Base-by-base conservation (phyloP, 345 rosid species). In the Lepidium africanum region DNA sequence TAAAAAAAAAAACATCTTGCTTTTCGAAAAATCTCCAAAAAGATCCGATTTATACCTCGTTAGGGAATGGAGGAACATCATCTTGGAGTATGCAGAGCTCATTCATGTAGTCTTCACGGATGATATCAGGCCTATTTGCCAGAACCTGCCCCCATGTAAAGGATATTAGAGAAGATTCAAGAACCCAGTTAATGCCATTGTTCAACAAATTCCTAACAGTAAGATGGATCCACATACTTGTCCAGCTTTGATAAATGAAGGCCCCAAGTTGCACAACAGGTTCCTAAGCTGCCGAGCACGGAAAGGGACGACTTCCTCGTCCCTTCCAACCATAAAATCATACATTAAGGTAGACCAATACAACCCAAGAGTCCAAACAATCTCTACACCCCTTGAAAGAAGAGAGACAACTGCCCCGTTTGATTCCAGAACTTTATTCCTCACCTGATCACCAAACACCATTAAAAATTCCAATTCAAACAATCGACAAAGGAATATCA, bases 41-140 rank as follows among this genome's bases (percentile, higher is more conserved):
- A 38, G 7, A 14, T 30, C 6, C 41, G 6, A 5, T 8, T 58
- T 51, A 80, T 42, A 83, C 98, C 94, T 90, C 87, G 78, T 90
- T 93, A 25, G 97, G 96, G 70, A 93, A 90, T 36, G 98, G 73
- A 63, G 98, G 98, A 53, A 90, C 98, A 64, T 93, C 98, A 48
- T 93, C 98, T 77, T 93, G 98, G 68, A 93, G 96, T 67, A 90
- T 88, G 79, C 98, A 93, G 57, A 93, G 96, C 77, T 93, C 98
- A 64, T 83, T 90, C 97, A 93, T 93, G 77, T 93, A 93, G 77
- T 93, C 98, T 79, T 93, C 97, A 71, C 98, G 84, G 49, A 93
- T 79, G 27, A 93, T 93, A 78, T 93, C 98, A 48, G 98, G 97
- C 69, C 98, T 83, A 77, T 84, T 93, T 36, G 98, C 98, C 65